phyloP scores from a whole-genome alignment of 2,329 filamentous ascomycete species.

The Nigrospora osmanthi region DNA sequence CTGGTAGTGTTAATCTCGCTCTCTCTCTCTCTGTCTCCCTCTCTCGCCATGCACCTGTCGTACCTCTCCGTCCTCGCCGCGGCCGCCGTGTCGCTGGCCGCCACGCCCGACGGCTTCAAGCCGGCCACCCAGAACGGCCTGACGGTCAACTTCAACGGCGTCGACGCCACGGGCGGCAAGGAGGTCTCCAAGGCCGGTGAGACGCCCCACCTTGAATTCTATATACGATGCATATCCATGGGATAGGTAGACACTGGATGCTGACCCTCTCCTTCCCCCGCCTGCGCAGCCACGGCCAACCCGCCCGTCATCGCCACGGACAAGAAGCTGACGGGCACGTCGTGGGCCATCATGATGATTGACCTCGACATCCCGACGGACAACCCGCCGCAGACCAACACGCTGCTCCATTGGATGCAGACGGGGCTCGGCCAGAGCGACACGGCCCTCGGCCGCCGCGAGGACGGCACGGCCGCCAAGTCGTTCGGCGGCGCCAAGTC shows the following conservation, averaged over 20 bases:
- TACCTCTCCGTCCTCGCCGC: slow-evolving; percentile 21
- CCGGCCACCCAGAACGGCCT: slow-evolving; percentile 28
- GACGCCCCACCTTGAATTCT: slow-evolving; percentile 6
- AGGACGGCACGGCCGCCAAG: slow-evolving; percentile 11
- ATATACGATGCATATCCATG: too few relatives aligned
- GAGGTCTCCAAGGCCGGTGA: slow-evolving; percentile 28
- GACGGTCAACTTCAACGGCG: slow-evolving; percentile 27
- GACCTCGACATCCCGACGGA: slow-evolving; percentile 39
- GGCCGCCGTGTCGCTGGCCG: slow-evolving; percentile 26
- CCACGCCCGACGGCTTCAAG: slow-evolving; percentile 31
- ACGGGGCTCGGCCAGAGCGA: slow-evolving; percentile 22
- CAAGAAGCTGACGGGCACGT: slow-evolving; percentile 27
- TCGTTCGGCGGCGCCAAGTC: slow-evolving; percentile 10
- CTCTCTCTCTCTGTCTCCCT: too few relatives aligned
- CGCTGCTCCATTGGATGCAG: slow-evolving; percentile 35
- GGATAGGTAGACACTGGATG: too few relatives aligned
- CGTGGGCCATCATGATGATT: slow-evolving; percentile 33
- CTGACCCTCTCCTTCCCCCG: not conserved
- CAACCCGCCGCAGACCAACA: slow-evolving; percentile 25
- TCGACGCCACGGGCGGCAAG: slow-evolving; percentile 27
- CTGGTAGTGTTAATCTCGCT: too few relatives aligned
- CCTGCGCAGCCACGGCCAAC: slow-evolving; percentile 23
- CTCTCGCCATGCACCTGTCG: slow-evolving; percentile 22
- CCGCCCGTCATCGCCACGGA: slow-evolving; percentile 27
- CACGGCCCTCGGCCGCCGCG: slow-evolving; percentile 18